phyloP scores from a whole-genome alignment of 495 filamentous ascomycete species.

The Penicillium coffeae region DNA sequence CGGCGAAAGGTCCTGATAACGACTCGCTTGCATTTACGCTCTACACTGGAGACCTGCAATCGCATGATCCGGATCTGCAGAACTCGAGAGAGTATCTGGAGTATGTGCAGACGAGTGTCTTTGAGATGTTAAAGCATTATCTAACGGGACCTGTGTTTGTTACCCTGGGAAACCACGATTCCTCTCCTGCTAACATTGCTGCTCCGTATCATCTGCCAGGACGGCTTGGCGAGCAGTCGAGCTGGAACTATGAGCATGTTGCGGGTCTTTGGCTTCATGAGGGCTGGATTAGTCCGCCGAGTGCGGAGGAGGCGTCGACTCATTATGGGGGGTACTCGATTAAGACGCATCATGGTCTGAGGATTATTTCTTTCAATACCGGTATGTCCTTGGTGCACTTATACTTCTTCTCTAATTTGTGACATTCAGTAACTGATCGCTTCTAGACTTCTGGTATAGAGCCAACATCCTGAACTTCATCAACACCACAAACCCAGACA shows the following conservation, averaged over 20 bases:
- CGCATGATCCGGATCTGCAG: constrained; percentile 47
- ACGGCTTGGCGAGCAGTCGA: constrained; percentile 50
- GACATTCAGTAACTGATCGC: too few species aligned
- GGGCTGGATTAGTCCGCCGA: constrained; percentile 43
- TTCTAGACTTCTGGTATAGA: constrained; percentile 50
- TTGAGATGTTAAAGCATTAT: constrained; percentile 52
- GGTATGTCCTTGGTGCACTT: constrained; percentile 38
- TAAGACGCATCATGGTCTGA: constrained; percentile 44
- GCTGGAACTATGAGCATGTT: constrained; percentile 55
- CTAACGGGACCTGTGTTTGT: constrained; percentile 54
- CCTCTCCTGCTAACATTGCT: constrained; percentile 48
- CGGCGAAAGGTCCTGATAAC: constrained; percentile 27
- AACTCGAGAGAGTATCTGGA: constrained; percentile 46
- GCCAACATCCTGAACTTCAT: constrained; percentile 45
- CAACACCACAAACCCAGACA: constrained; percentile 47
- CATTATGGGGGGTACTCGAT: constrained; percentile 53
- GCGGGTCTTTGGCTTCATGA: constrained; percentile 49
- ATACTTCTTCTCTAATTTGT: constrained; percentile 7
- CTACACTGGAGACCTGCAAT: constrained; percentile 55
- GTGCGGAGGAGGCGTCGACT: constrained; percentile 37
- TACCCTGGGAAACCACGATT: constrained; percentile 55
- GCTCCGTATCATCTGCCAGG: constrained; percentile 50
- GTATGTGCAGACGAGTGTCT: constrained; percentile 48
- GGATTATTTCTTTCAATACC: constrained; percentile 51
- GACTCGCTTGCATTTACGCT: constrained; percentile 46